A percentile compares a stretch with the other conserved stretches of the same genome.
phyloP scores from a whole-genome alignment of 1,284 basidiomycete genomes.

The Naganishia albida region DNA sequence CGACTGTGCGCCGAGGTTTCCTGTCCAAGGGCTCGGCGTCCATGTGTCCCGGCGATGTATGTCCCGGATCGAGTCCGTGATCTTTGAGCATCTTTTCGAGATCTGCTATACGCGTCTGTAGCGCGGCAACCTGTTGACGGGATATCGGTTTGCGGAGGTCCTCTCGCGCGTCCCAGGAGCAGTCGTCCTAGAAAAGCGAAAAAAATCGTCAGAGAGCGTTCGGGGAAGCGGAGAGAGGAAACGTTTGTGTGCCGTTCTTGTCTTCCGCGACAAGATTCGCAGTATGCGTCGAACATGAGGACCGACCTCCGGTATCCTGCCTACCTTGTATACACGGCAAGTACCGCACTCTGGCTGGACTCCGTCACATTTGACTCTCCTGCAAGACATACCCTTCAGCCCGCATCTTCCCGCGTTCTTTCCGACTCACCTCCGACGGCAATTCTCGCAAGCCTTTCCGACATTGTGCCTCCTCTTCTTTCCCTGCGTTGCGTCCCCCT shows the following conservation, averaged over 20 bases:
- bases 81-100: slow-evolving; percentile 39
- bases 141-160: slow-evolving; percentile 42
- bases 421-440: slow-evolving; percentile 37
- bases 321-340: slow-evolving; percentile 44
- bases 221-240: no score
- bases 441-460: slow-evolving; percentile 42
- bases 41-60: not conserved
- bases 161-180: slow-evolving; percentile 37
- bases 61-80: slow-evolving; percentile 35
- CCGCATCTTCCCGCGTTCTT: not conserved
- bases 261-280: not conserved
- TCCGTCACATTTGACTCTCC: slow-evolving; percentile 48
- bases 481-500: not conserved
- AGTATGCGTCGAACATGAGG: not conserved
- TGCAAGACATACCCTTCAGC: slow-evolving; percentile 26
- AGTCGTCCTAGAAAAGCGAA: slow-evolving; percentile 38
- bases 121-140: slow-evolving; percentile 39
- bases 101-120: slow-evolving; percentile 39
- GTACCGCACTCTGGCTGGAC: slow-evolving; percentile 43
- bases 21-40: not conserved
- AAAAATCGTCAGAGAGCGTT: no score
- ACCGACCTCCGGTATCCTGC: not conserved
- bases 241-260: no score
- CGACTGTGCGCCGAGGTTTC: not conserved
- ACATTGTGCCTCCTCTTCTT: slow-evolving; percentile 41